Base-by-base conservation (phyloP, 306 rosid genomes). In the Lithocarpus polystachyus region DNA sequence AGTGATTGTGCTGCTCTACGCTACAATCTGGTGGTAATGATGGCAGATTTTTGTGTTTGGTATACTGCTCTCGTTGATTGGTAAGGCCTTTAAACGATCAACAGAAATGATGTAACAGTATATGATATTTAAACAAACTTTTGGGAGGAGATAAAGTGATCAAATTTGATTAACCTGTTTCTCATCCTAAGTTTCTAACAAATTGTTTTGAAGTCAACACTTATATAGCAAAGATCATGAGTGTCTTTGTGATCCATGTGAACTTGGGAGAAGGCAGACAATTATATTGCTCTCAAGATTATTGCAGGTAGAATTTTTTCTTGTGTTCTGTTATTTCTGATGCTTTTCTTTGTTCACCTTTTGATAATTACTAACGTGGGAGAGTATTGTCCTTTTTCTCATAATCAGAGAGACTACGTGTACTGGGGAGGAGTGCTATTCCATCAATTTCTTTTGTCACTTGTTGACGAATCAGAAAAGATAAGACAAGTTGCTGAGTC, bases 391-490 rank as follows among this genome's bases (percentile, higher is more conserved):
- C 53, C 56, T 72, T 56, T 75, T 74, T 24, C 17, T 35, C 43
- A n/a, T 72, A 3, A 72, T 78, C 74, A 33, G 71, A 48, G 97
- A 79, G 97, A 94, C 86, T 91, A 94, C 14, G 97, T 92, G 86
- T 91, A 94, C 88, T 94, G 95, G 99, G 89, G 91, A 88, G 98
- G 97, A 79, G 97, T 94, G 80, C 85, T 94, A 68, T 94, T 94
- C 86, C 90, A 88, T 69, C 89, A 97, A 76, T 92, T 94, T 88
- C 98, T 94, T 79, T 80, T 94, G 79, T 89, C 98, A 11, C 97
- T 94, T 20, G 98, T 94, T 77, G 98, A 94, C 33, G 92, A 92
- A 82, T 94, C 98, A 64, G 98, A 89, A 78, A 94, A 91, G 89
- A 91, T 92, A 77, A 86, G 87, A 73, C 93, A 86, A 74, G 82